These are phyloP conservation scores for Cytospora mali DNA, from an alignment of 2,329 filamentous ascomycete species.

Conservation along the genomic window DNA sequence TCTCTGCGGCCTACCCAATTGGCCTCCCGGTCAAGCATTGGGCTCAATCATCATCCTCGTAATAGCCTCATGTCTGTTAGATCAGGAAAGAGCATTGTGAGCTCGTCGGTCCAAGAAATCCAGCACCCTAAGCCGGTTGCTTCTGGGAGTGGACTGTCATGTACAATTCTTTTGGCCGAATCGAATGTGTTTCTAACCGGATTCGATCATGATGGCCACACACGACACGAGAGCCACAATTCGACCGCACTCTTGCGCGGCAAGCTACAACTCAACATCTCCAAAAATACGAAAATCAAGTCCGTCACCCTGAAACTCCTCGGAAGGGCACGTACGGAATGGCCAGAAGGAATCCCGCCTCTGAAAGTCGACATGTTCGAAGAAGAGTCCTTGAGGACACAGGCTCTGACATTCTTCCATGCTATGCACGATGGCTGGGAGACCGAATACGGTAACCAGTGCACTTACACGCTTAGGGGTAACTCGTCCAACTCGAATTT, in stretches of 20 bases:
- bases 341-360: conserved; percentile 94
- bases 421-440: conserved; percentile 65
- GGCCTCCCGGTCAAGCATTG: conserved; percentile 13
- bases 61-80: conserved; percentile 56
- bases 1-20: conserved; percentile 13
- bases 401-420: conserved; percentile 92
- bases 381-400: conserved; percentile 82
- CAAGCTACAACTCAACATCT: conserved; percentile 77
- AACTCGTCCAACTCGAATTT: conserved; percentile 40
- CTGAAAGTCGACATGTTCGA: conserved; percentile 82
- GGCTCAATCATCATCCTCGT: conserved; percentile 39
- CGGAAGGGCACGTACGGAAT: conserved; percentile 86
- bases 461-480: conserved; percentile 54
- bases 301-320: conserved; percentile 84
- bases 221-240: conserved; percentile 57
- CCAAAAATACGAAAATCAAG: conserved; percentile 92
- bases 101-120: conserved; percentile 55
- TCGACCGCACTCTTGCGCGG: conserved; percentile 82
- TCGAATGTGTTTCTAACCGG: conserved; percentile 80
- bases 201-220: conserved; percentile 71
- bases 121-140: conserved; percentile 69
- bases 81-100: conserved; percentile 54
- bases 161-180: conserved; percentile 75
- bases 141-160: conserved; percentile 72
- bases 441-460: conserved; percentile 65